phyloP scores from a whole-genome alignment of 441 rosid species.

The Isatis lusitanica region DNA sequence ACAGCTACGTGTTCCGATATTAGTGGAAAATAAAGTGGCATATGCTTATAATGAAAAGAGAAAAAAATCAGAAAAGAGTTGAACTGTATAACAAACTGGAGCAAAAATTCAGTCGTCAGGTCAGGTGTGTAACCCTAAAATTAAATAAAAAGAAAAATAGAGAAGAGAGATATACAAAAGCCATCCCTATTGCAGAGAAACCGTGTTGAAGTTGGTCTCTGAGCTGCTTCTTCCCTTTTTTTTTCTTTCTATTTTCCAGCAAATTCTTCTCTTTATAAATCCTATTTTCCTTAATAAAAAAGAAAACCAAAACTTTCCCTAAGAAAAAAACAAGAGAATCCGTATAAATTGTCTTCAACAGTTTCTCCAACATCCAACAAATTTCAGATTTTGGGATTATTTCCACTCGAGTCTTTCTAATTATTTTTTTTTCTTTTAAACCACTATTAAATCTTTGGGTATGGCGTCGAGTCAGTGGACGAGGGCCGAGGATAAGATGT shows the following conservation, averaged over 20 bases:
- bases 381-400: not conserved
- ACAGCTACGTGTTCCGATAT: constrained; percentile 23
- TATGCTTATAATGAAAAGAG: constrained; percentile 4
- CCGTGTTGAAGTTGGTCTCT: constrained; percentile 50
- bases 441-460: not conserved
- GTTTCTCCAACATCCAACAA: constrained; percentile 19
- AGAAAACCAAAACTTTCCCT: not conserved
- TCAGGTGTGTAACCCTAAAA: constrained; percentile 24
- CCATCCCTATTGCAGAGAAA: constrained; percentile 43
- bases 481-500: constrained; percentile 63
- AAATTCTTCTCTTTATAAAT: not conserved
- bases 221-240: constrained; percentile 17
- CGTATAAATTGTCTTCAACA: constrained; percentile 10
- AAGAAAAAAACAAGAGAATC: constrained; percentile 5
- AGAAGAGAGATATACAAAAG: constrained; percentile 3
- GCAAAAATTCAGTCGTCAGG: constrained; percentile 24
- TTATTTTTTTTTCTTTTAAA: not conserved
- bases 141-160: not conserved
- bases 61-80: not conserved
- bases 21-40: constrained; percentile 27
- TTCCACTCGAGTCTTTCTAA: not conserved
- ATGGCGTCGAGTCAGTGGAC: constrained; percentile 51
- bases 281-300: not conserved
- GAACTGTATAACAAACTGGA: constrained; percentile 29
- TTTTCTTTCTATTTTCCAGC: constrained; percentile 7